Evolutionary conservation across 306 rosid species (phyloP), one percentile per base, ranked within the genome.

Genomic region (Casuarina cunninghamiana): DNA sequence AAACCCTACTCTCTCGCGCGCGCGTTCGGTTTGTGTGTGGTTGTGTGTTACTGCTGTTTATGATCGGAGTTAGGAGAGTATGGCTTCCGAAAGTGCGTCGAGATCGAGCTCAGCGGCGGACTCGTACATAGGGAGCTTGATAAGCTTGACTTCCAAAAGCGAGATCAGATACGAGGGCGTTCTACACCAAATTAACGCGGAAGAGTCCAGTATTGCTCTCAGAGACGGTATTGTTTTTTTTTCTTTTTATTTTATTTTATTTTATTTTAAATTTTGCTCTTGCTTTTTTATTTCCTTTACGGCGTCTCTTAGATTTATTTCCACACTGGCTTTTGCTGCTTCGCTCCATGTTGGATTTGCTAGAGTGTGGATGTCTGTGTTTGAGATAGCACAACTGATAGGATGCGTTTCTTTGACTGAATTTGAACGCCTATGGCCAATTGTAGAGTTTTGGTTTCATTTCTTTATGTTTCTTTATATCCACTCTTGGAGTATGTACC

Each of bases 131-230:
- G 97, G 96, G 9, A 79, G 95, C 84, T 87, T 90, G 91, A 92
- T 92, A 10, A 90, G 97, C 83, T 80, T 90, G 84, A 92, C 93
- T 21, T 92, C 97, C 1, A 90, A 87, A 87, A 90, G 95, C 69
- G 97, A 92, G 85, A 92, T 92, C 78, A 84, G 96, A 86, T 92
- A 92, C 63, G 96, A 92, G 72, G 97, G 97, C 53, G 77, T 87
- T 38, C 89, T 92, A 2, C 87, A 86, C 82, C 86, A 90, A 72
- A 86, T 92, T 88, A 92, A 87, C 89, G 83, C 93, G 17, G 91
- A 92, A 0, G 96, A 90, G 82, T 92, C 93, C 85, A 92, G 93
- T 77, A 90, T 92, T 74, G 92, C 93, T 60, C 94, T 90, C 72
- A 81, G 89, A 74, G 86, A 90, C 38, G 96, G 97, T 92, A 83